Percentiles rank a stretch among this genome's conserved stretches.
phyloP scores from a whole-genome alignment of 352 stramenopile species.

The Globisporangium carolinianum region DNA sequence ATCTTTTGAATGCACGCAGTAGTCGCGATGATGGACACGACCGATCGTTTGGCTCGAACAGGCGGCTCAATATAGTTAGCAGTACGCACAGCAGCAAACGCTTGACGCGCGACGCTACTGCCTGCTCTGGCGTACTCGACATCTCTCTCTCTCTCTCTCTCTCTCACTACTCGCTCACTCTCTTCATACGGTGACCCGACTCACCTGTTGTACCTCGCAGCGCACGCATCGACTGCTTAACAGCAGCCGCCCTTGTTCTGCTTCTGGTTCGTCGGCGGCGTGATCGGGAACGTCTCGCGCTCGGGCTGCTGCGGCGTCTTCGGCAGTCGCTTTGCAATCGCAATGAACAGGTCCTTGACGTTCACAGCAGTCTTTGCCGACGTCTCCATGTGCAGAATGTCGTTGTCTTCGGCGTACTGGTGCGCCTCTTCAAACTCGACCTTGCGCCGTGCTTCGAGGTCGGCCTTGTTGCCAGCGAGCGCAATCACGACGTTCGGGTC shows the following conservation, averaged over 20 bases:
- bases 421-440: constrained; percentile 96
- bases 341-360: constrained; percentile 98
- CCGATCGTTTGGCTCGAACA: too few species aligned
- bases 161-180: background rate
- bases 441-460: constrained; percentile 96
- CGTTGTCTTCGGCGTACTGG: constrained; percentile 98
- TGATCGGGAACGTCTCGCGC: constrained; percentile 81
- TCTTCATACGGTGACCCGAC: background rate
- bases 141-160: constrained; percentile 13
- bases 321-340: constrained; percentile 89
- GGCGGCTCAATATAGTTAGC: too few species aligned
- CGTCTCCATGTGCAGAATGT: constrained; percentile 99
- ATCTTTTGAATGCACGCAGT: too few species aligned
- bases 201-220: background rate
- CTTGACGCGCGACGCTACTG: too few species aligned
- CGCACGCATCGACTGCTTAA: constrained; percentile 31
- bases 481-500: constrained; percentile 97
- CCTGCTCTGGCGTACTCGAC: constrained; percentile 14
- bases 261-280: constrained; percentile 67
- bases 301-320: constrained; percentile 81
- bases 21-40: too few species aligned
- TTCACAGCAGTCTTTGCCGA: constrained; percentile 99
- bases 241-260: constrained; percentile 67
- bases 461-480: constrained; percentile 97
- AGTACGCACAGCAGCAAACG: too few species aligned